Evolutionary conservation across 2,329 filamentous ascomycete genomes (phyloP), one percentile per base, ranked within the genome.

Genomic region (Immersiporthe knoxdaviesiana): DNA sequence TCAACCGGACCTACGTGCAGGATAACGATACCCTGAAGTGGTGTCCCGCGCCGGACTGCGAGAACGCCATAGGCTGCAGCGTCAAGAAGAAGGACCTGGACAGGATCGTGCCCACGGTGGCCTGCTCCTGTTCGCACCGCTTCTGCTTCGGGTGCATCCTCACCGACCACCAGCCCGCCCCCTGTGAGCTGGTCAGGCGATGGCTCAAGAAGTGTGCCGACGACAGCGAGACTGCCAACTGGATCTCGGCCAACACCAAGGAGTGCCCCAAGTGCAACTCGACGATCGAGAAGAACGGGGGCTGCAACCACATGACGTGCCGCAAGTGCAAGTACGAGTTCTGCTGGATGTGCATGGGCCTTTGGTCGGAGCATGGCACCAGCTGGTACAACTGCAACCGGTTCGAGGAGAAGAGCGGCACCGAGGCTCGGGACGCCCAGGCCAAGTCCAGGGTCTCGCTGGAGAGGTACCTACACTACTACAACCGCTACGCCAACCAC

Each of bases 341-440:
- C 77, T 99, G 96, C 82, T 99, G 96, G 96, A 98, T 99, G 92
- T 99, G 96, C 77, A 99, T 99, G 96, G 96, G 96, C 0, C 84
- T 97, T 0, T 99, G 96, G 96, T 97, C 94, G 0, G 96, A 99
- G 80, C 96, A 99, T 78, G 96, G 96, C 72, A 99, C 95, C 3
- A 97, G 93, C 81, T 99, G 96, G 96, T 99, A 99, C 84, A 99
- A 97, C 80, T 99, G 96, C 86, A 99, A 97, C 78, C 87, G 96
- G 11, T 99, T 91, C 75, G 96, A 99, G 77, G 96, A 98, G 82
- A 97, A 96, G 85, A 97, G 93, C 73, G 96, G 96, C 1, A 85
- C 89, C 0, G 94, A 97, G 68, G 96, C 96, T 5, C 87, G 96
- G 47, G 94, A 97, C 78, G 94, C 93, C 1, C 96, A 99, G 78